phyloP scores from a whole-genome alignment of 164 flowering plant genomes.

The Berberis thunbergii region DNA sequence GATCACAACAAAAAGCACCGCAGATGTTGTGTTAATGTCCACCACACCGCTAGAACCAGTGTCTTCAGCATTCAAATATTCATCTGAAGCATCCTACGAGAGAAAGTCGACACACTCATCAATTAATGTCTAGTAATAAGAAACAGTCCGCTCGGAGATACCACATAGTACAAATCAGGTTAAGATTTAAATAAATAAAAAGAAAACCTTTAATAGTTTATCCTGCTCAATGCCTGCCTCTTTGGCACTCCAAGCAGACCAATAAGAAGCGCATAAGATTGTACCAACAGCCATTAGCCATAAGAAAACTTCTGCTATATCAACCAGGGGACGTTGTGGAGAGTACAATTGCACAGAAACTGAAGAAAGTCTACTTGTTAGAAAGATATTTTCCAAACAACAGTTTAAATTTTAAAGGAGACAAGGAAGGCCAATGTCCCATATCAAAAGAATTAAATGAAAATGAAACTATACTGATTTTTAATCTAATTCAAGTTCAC shows the following conservation, averaged over 20 bases:
- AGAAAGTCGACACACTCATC: not conserved
- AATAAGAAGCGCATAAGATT: slow-evolving; percentile 84
- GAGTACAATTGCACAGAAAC: slow-evolving; percentile 92
- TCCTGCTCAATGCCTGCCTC: slow-evolving; percentile 93
- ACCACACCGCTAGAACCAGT: slow-evolving; percentile 46
- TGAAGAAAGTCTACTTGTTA: slow-evolving; percentile 19
- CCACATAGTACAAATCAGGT: slow-evolving; percentile 44
- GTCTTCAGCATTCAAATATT: slow-evolving; percentile 26
- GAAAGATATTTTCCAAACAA: not conserved
- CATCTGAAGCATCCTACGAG: slow-evolving; percentile 75
- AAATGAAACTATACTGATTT: too few relatives aligned
- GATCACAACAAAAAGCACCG: slow-evolving; percentile 67
- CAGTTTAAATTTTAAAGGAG: too few relatives aligned
- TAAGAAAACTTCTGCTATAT: slow-evolving; percentile 94
- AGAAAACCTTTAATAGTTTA: slow-evolving; percentile 65
- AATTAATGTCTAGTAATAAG: not conserved
- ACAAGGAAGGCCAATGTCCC: too few relatives aligned
- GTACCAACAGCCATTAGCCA: slow-evolving; percentile 99
- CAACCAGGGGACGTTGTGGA: slow-evolving; percentile 76
- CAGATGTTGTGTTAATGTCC: slow-evolving; percentile 69
- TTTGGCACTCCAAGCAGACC: slow-evolving; percentile 95
- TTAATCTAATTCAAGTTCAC: too few relatives aligned
- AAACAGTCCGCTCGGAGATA: not conserved
- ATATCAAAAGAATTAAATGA: too few relatives aligned
- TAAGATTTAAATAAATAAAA: slow-evolving; percentile 22